Evolutionary conservation across 805 yeast genomes (phyloP), one percentile per base, ranked within the genome.

Genomic region (Kluyveromyces aestuarii): DNA sequence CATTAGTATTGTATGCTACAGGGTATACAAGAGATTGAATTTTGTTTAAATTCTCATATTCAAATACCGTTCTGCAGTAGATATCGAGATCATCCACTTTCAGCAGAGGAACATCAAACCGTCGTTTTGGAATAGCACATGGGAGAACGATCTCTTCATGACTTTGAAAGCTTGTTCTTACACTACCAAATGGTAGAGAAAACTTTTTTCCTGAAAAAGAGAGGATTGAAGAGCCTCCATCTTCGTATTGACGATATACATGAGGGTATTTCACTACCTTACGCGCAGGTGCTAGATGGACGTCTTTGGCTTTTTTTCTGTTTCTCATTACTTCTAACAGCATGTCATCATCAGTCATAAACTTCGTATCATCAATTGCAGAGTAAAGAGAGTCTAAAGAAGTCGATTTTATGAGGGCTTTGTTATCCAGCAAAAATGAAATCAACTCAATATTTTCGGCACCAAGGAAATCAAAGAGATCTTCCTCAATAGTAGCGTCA

Each of bases 11-110:
- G 63, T 91, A 93, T 0, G 96, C 98, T 13, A 90, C 87, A 0
- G 96, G 96, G 56, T 74, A 93, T 1, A 91, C 95, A 52, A 93
- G 72, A 16, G 96, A 84, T 67, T 91, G 99, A 76, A 93, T 85
- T 55, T 85, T 77, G 67, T 91, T 91, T 55, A 91, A 72, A 0
- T 85, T 76, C 50, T 77, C 73, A 64, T 93, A 93, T 30, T 82
- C 77, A 64, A 93, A 93, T 0, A 97, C 89, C 0, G 91, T 87
- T 52, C 76, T 81, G 64, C 98, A 91, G 9, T 87, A 66, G 44
- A 73, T 73, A 62, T 93, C 98, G 51, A 93, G 68, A 37, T 81
- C 84, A 1, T 64, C 58, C 9, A 93, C 70, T 37, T 72, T 68
- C 1, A 89, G 72, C 49, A 71, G 71, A 53, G 74, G 77, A 38